phyloP scores from a whole-genome alignment of 306 rosid genomes.

The Corylus heterophylla region DNA sequence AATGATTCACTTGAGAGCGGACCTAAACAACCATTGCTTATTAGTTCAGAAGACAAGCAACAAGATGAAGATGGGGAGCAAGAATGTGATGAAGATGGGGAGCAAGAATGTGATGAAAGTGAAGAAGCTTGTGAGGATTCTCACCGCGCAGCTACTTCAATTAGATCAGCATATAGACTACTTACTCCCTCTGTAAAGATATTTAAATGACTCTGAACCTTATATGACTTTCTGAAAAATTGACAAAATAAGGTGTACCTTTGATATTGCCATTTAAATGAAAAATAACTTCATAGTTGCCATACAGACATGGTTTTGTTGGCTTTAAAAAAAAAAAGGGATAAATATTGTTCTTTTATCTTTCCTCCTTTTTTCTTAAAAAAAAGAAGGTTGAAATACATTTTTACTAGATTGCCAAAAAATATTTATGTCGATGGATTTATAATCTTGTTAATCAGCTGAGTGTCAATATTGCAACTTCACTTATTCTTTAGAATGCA shows the following conservation, averaged over 20 bases:
- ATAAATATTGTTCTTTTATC: neutral
- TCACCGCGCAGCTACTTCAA: conserved; percentile 76
- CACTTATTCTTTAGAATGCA: neutral
- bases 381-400: neutral
- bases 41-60: conserved; percentile 51
- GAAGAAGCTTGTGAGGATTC: conserved; percentile 86
- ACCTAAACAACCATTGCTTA: conserved; percentile 71
- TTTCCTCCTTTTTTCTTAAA: neutral
- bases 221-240: neutral
- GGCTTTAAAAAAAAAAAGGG: neutral
- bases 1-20: conserved; percentile 65
- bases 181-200: conserved; percentile 99
- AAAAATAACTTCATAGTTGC: too few species aligned
- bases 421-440: neutral
- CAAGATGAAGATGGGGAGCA: conserved; percentile 35
- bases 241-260: too few species aligned
- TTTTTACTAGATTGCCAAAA: neutral
- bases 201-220: conserved; percentile 18
- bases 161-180: conserved; percentile 76
- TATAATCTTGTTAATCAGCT: neutral
- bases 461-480: neutral
- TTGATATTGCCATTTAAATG: too few species aligned
- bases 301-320: neutral
- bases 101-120: conserved; percentile 75
- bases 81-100: conserved; percentile 63